phyloP scores from a whole-genome alignment of 2,329 filamentous ascomycete genomes.

The Cytospora paraplurivora region DNA sequence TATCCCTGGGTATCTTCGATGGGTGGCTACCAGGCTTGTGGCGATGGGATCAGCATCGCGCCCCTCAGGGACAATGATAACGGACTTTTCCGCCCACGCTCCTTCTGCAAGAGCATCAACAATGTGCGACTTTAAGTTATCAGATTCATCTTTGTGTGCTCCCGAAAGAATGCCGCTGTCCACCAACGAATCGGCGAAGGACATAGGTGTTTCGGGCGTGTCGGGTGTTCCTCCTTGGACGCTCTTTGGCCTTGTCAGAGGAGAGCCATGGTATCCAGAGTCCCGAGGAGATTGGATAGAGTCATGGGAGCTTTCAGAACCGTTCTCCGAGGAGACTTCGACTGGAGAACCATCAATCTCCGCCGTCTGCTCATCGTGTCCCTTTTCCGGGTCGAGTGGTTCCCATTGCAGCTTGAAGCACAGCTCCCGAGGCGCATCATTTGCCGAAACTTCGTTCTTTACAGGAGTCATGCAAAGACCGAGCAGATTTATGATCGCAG shows the following conservation, averaged over 20 bases:
- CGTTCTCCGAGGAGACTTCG: neutral
- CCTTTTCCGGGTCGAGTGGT: slow-evolving; percentile 6
- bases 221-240: neutral
- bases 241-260: neutral
- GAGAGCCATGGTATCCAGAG: neutral
- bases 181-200: neutral
- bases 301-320: slow-evolving; percentile 11
- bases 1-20: neutral
- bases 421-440: slow-evolving; percentile 31
- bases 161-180: neutral
- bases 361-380: neutral
- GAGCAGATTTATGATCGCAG: slow-evolving; percentile 30
- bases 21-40: neutral
- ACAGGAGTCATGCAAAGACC: slow-evolving; percentile 32
- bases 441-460: neutral
- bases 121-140: neutral
- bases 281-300: neutral
- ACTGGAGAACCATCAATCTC: neutral
- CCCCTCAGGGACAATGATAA: neutral
- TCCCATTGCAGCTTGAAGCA: slow-evolving; percentile 35
- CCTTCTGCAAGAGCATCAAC: neutral
- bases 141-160: neutral
- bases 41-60: neutral
- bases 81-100: slow-evolving; percentile 6
- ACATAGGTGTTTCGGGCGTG: neutral